Evolutionary conservation across 2,329 filamentous ascomycete genomes (phyloP).

Genomic region (Venturia asperata): DNA sequence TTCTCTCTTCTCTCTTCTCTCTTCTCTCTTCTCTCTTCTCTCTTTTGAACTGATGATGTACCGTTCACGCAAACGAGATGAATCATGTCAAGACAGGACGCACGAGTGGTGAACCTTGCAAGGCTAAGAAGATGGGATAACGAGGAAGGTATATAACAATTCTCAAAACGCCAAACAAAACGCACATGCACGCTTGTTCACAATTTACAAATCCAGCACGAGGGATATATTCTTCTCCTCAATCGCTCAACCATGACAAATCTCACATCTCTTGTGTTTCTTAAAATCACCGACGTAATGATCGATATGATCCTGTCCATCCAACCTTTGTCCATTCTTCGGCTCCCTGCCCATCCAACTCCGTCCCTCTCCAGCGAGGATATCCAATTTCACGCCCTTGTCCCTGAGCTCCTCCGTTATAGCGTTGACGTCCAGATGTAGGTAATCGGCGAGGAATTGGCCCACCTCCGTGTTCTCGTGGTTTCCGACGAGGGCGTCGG

Average conservation of each 20-base stretch:
- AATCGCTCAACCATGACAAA: slow-evolving; percentile 16
- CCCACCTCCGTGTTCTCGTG: slow-evolving; percentile 94
- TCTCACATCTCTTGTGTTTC: slow-evolving; percentile 23
- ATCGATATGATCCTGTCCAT: slow-evolving; percentile 40
- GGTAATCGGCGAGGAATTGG: slow-evolving; percentile 68
- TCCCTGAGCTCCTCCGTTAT: slow-evolving; percentile 69
- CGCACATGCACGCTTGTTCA: no score
- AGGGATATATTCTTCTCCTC: no score
- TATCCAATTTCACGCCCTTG: slow-evolving; percentile 38
- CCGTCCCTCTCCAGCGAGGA: slow-evolving; percentile 27
- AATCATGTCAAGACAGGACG: no score
- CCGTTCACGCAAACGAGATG: no score
- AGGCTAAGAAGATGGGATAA: no score
- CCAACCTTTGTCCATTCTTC: slow-evolving; percentile 35
- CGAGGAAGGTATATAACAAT: no score
- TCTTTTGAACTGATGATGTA: no score
- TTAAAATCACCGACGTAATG: slow-evolving; percentile 24
- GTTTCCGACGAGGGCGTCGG: slow-evolving; percentile 66
- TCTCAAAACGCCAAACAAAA: no score
- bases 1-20: no score
- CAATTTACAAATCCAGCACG: no score
- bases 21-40: no score
- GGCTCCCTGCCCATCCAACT: slow-evolving; percentile 40
- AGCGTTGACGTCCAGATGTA: slow-evolving; percentile 68
- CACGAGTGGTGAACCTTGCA: no score